Evolutionary conservation across 2,329 filamentous ascomycete genomes (phyloP), one percentile per base, ranked within the genome.

Genomic region (Dactylonectria macrodidyma): DNA sequence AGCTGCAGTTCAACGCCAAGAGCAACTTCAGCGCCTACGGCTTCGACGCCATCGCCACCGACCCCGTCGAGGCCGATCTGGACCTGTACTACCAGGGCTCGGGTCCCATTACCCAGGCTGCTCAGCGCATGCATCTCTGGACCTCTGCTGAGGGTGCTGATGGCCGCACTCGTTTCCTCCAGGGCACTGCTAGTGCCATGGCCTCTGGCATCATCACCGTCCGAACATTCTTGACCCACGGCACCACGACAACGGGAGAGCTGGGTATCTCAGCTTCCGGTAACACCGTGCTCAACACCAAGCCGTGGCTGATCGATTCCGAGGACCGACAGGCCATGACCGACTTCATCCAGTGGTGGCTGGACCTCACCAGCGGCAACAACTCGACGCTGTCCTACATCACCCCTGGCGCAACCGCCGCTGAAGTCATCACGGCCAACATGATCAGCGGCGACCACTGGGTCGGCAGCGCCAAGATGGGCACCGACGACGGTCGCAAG

Each of bases 401-500:
- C 19, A 76, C 68, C 0, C 70, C 74, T 5, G 67, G 69, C 0
- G 72, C 74, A 0, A 76, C 73, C 0, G 65, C 66, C 0, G 69
- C 60, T 0, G 72, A 75, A 0, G 75, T 76, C 24, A 52, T 76
- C 38, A 34, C 65, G 2, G 57, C 70, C 46, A 76, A 75, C 67
- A 68, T 76, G 70, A 74, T 76, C 50, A 76, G 74, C 30, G 74
- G 74, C 6, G 74, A 76, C 16, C 74, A 76, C 66, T 76, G 74
- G 74, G 74, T 76, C 24, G 74, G 74, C 3, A 76, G 73, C 22
- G 74, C 74, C 9, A 76, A 66, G 75, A 84, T 90, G 75, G 88
- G 88, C 5, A 78, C 79, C 0, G 84, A 88, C 62, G 84, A 86
- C 38, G 86, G 85, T 7, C 82, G 84, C 1, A 69, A 78, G 51